Conservation (phyloP, 2,329 filamentous ascomycete genomes). For the Lomentospora prolificans region DNA sequence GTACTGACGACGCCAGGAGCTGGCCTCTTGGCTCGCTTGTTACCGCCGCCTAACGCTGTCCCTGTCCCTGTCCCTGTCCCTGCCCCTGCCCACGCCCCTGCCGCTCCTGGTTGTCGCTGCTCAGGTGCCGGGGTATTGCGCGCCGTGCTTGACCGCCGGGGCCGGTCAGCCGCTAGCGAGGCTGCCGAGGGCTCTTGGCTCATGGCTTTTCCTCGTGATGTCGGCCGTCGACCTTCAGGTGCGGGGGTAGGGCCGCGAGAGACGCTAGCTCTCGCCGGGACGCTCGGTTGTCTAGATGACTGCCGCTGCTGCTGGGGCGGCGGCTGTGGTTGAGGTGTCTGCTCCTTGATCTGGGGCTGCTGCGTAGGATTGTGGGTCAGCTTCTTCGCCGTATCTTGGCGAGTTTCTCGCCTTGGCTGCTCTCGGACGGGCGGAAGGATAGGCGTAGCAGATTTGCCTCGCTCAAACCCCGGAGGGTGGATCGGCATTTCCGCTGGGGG, state of each 20-base stretch:
- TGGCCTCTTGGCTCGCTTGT: conserved; percentile 55
- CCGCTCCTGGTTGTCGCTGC: conserved; percentile 14
- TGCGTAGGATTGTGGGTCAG: conserved; percentile 24
- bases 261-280: conserved; percentile 15
- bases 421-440: conserved; percentile 25
- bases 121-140: conserved; percentile 48
- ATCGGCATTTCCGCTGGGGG: conserved; percentile 31
- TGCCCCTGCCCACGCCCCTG: conserved; percentile 23
- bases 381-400: conserved; percentile 30
- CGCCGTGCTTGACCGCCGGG: conserved; percentile 46
- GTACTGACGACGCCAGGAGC: conserved; percentile 62
- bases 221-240: conserved; percentile 31
- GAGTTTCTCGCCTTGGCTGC: conserved; percentile 33
- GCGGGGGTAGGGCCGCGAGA: conserved; percentile 26
- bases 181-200: conserved; percentile 38
- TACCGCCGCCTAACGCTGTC: background rate
- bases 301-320: conserved; percentile 16
- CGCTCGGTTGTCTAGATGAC: conserved; percentile 9
- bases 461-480: conserved; percentile 14
- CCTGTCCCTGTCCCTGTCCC: background rate
- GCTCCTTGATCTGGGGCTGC: conserved; percentile 14
- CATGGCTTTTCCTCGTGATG: conserved; percentile 41
- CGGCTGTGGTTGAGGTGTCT: conserved; percentile 13
- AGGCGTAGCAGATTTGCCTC: conserved; percentile 19
- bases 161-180: conserved; percentile 40